These are phyloP conservation scores for Eucalyptus regnans DNA, from an alignment of 345 rosid species.

Conservation along the genomic window DNA sequence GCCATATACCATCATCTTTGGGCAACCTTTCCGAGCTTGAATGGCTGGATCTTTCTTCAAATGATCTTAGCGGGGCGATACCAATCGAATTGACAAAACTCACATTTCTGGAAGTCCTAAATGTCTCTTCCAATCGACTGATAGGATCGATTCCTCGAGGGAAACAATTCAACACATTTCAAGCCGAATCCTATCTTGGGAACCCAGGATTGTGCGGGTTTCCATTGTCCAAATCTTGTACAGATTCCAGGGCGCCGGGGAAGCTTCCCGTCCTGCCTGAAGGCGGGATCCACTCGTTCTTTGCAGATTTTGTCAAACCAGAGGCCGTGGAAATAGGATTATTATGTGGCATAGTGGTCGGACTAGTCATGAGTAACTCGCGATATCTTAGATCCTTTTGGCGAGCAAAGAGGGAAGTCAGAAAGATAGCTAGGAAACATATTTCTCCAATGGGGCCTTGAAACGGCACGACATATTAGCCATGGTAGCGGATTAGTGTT, in stretches of 20 bases:
- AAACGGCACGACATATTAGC: neutral
- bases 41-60: neutral
- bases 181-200: neutral
- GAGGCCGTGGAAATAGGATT: neutral
- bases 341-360: neutral
- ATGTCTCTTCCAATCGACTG: neutral
- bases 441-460: too few relatives aligned
- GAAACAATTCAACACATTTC: neutral
- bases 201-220: neutral
- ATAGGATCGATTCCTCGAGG: neutral
- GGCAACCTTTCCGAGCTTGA: neutral
- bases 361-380: neutral
- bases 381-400: neutral
- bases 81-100: neutral
- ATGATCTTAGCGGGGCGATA: neutral
- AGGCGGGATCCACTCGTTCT: neutral
- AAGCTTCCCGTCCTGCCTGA: neutral
- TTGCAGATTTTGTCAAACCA: neutral
- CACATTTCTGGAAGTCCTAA: neutral
- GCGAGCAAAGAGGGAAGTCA: neutral
- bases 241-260: neutral
- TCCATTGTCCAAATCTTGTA: neutral
- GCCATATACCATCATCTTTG: neutral
- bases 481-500: neutral
- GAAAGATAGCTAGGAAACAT: neutral